Conservation (phyloP, 192 early-diverging fungal species). For the Powellomyces hirtus region DNA sequence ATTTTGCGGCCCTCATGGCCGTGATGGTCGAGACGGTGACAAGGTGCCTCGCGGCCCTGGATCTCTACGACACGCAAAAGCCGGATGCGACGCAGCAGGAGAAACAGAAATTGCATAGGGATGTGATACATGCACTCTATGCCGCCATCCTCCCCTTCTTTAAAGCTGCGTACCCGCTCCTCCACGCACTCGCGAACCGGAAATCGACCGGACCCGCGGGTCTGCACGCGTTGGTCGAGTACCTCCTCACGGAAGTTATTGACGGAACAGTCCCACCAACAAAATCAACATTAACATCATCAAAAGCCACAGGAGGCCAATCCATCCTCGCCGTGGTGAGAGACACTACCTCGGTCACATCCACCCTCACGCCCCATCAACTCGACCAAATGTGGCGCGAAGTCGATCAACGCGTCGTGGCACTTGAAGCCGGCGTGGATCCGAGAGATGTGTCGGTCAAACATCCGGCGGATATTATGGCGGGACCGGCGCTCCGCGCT, state of each 20-base stretch:
- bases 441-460: slow-evolving; percentile 7
- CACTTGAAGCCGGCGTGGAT: slow-evolving; percentile 28
- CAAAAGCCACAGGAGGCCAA: neutral
- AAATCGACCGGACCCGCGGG: slow-evolving; percentile 14
- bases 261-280: neutral
- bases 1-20: slow-evolving; percentile 23
- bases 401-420: slow-evolving; percentile 16
- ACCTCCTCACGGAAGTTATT: slow-evolving; percentile 1
- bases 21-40: slow-evolving; percentile 25
- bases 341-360: neutral
- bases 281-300: neutral
- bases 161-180: slow-evolving; percentile 21
- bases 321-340: neutral
- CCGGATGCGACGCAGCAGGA: neutral
- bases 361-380: neutral
- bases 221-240: slow-evolving; percentile 27
- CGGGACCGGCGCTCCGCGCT: slow-evolving; percentile 20
- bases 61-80: slow-evolving; percentile 15
- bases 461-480: slow-evolving; percentile 14
- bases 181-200: slow-evolving; percentile 21
- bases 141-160: slow-evolving; percentile 15
- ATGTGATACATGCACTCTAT: neutral
- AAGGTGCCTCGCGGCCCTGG: slow-evolving; percentile 4
- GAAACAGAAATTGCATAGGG: neutral
- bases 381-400: slow-evolving; percentile 22